Percentiles rank a stretch among this genome's conserved stretches.
Evolutionary conservation across 1,284 basidiomycete genomes (phyloP).

Genomic region (Fomitopsis palustris): DNA sequence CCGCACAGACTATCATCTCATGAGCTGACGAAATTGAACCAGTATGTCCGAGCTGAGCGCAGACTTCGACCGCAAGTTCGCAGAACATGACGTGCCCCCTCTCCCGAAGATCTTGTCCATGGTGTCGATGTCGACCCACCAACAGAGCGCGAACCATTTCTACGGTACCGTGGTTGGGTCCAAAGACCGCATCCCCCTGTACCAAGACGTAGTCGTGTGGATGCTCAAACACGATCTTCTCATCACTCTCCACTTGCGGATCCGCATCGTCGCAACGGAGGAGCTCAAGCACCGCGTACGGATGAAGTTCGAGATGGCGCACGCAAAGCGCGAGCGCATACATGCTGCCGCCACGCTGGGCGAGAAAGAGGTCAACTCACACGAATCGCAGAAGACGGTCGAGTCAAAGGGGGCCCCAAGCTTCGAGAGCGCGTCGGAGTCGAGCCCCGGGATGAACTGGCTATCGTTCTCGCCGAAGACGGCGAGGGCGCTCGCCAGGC

Average conservation of each 20-base stretch:
- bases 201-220: slow-evolving; percentile 88
- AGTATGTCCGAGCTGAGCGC: slow-evolving; percentile 39
- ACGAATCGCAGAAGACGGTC: not conserved
- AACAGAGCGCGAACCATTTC: slow-evolving; percentile 62
- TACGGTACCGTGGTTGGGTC: slow-evolving; percentile 73
- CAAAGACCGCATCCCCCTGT: slow-evolving; percentile 67
- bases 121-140: slow-evolving; percentile 65
- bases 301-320: slow-evolving; percentile 39
- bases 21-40: not conserved
- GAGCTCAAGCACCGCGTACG: slow-evolving; percentile 71
- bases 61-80: slow-evolving; percentile 70
- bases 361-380: slow-evolving; percentile 18
- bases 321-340: slow-evolving; percentile 32
- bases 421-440: slow-evolving; percentile 17
- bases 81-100: slow-evolving; percentile 58
- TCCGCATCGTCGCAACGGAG: slow-evolving; percentile 79
- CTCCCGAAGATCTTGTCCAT: slow-evolving; percentile 72
- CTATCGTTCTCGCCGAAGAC: slow-evolving; percentile 49
- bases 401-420: slow-evolving; percentile 20
- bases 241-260: slow-evolving; percentile 81
- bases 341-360: slow-evolving; percentile 22
- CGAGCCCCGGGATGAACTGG: slow-evolving; percentile 27
- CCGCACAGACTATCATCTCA: not conserved
- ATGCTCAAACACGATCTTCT: slow-evolving; percentile 86
- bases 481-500: slow-evolving; percentile 40